Evolutionary conservation across 345 rosid genomes (phyloP), one percentile per base, ranked within the genome.

Genomic region (Cardamine chenopodiifolia): DNA sequence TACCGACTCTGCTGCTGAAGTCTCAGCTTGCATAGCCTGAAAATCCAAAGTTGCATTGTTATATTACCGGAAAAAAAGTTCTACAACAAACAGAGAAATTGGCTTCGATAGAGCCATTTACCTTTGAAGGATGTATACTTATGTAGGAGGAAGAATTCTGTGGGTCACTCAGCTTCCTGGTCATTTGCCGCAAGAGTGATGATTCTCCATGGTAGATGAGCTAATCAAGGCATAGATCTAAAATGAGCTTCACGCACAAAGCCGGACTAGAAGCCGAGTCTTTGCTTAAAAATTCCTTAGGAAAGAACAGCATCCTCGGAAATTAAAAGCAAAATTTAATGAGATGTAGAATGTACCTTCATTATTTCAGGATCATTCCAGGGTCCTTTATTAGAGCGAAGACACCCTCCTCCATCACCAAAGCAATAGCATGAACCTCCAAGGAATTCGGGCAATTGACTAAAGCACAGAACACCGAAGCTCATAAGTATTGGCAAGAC

Each of bases 371-470:
- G 92, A 77, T 95, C 97, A 76, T 89, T 87, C 97, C 97, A 95
- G 26, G 99, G 99, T 75, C 97, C 99, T 84, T 89, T 90, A 62
- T 87, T 85, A 72, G 99, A 95, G 52, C 90, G 85, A 70, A 90
- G 93, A 78, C 99, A 95, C 44, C 96, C 99, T 81, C 99, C 96
- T 81, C 99, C 96, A 47, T 85, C 91, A 2, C 66, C 73, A 44
- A 86, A 81, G 78, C 99, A 95, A 70, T 83, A 77, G 84, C 98
- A 94, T 18, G 94, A 89, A 61, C 98, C 98, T 60, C 98, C 98
- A 56, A 94, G 83, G 78, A 94, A 94, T 66, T 87, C 90, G 17
- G 98, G 98, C 89, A 94, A 79, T 85, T 94, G 97, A 82, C 98
- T 95, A 88, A 42, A 81, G 56, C 34, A 58, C 61, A 66, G 63